Conservation (phyloP, 495 filamentous ascomycete genomes). For the Glarea lozoyensis region DNA sequence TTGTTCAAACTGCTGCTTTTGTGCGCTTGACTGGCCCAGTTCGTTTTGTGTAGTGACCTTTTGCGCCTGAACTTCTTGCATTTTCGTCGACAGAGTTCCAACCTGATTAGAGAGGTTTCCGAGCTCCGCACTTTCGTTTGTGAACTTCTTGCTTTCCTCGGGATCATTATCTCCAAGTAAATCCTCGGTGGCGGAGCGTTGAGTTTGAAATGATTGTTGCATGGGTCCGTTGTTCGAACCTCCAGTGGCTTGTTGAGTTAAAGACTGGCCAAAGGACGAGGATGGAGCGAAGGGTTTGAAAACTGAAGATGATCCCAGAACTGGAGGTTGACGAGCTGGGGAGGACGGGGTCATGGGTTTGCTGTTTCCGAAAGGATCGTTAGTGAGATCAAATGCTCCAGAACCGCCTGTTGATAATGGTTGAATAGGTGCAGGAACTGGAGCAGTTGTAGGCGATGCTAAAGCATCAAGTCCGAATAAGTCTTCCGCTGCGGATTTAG, state of each 20-base stretch:
- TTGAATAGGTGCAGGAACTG: conserved; percentile 43
- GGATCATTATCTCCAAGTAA: conserved; percentile 91
- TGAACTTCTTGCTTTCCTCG: conserved; percentile 79
- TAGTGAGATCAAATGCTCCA: conserved; percentile 28
- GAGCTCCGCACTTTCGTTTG: conserved; percentile 82
- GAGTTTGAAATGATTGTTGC: conserved; percentile 29
- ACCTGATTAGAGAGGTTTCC: conserved; percentile 96
- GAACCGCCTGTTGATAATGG: conserved; percentile 69
- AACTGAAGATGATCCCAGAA: conserved; percentile 38
- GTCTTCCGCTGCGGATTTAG: conserved; percentile 80
- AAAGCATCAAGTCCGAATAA: conserved; percentile 79
- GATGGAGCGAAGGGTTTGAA: conserved; percentile 90
- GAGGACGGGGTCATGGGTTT: conserved; percentile 41
- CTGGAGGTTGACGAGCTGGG: conserved; percentile 30
- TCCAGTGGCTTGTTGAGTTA: conserved; percentile 72
- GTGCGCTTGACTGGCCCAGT: conserved; percentile 63
- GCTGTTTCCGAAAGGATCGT: conserved; percentile 49
- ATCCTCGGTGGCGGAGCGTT: conserved; percentile 64
- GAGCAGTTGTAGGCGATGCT: conserved; percentile 39
- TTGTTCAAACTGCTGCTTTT: conserved; percentile 87
- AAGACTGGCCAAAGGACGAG: conserved; percentile 78
- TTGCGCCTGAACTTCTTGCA: conserved; percentile 82
- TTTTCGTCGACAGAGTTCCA: conserved; percentile 79
- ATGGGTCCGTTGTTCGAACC: conserved; percentile 47
- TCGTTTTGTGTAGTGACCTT: conserved; percentile 68